Conservation (phyloP, 2,329 filamentous ascomycete species). For the Trichophaea hybrida region DNA sequence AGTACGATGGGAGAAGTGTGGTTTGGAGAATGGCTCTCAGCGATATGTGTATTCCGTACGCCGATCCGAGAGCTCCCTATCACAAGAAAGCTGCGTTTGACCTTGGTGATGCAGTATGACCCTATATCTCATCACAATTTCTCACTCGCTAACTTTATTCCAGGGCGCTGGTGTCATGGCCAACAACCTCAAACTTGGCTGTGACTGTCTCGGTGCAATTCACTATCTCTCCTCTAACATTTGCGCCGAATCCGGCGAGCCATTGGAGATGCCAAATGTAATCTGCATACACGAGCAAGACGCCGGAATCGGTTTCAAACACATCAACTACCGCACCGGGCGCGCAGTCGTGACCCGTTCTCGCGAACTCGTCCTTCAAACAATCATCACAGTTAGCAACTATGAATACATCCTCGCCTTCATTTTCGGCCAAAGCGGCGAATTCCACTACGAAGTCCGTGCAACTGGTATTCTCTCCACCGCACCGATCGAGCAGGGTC, state of each 20-base stretch:
- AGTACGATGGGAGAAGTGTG: conserved; percentile 47
- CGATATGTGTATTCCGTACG: conserved; percentile 48
- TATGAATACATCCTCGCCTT: conserved; percentile 62
- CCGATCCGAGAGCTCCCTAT: conserved; percentile 51
- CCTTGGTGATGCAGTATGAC: conserved; percentile 44
- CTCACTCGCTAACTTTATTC: conserved; percentile 3
- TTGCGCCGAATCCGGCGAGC: conserved; percentile 45
- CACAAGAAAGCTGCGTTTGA: conserved; percentile 59
- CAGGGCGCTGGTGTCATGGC: conserved; percentile 47
- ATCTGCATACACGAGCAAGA: conserved; percentile 60
- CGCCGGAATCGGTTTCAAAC: conserved; percentile 54
- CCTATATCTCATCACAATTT: background rate
- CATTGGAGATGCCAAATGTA: conserved; percentile 48
- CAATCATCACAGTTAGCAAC: conserved; percentile 57
- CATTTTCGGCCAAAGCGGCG: conserved; percentile 56
- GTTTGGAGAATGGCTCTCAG: conserved; percentile 53
- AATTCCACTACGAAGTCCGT: conserved; percentile 51
- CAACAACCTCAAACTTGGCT: conserved; percentile 55
- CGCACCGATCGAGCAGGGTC: conserved; percentile 50
- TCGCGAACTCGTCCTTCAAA: conserved; percentile 52
- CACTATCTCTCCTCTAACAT: conserved; percentile 49
- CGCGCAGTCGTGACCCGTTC: conserved; percentile 49
- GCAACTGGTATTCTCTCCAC: conserved; percentile 56
- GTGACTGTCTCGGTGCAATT: conserved; percentile 56
- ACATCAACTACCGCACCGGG: conserved; percentile 55